Percentiles rank a stretch among this genome's conserved stretches.
These are phyloP conservation scores for Sclerotinia borealis DNA, from an alignment of 2,329 filamentous ascomycete genomes.

Conservation along the genomic window DNA sequence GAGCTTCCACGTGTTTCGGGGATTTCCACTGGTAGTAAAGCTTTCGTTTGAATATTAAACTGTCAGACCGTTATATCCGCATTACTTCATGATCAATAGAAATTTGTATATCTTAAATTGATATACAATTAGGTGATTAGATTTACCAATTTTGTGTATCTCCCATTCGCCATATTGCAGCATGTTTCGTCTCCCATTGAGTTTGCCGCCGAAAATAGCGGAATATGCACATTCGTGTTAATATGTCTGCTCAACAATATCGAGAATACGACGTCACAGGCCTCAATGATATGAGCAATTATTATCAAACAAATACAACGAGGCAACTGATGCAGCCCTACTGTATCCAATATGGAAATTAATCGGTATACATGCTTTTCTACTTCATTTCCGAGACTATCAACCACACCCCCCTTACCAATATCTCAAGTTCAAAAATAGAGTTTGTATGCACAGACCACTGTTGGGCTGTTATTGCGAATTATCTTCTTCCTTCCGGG, in stretches of 20 bases:
- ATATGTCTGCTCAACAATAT: not conserved
- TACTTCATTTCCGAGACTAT: not conserved
- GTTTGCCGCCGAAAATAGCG: not conserved
- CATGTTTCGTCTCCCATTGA: not conserved
- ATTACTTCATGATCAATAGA: not conserved
- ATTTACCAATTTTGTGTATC: not conserved
- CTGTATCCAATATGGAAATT: not conserved
- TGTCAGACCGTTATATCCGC: slow-evolving; percentile 5
- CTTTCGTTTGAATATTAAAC: not conserved
- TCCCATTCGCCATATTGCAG: not conserved
- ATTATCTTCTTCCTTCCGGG: not conserved
- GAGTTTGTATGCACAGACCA: slow-evolving; percentile 5
- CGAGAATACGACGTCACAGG: not conserved
- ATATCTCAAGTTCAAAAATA: slow-evolving; percentile 5
- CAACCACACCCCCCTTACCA: not conserved
- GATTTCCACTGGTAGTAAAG: not conserved
- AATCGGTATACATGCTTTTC: not conserved
- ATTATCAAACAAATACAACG: not conserved
- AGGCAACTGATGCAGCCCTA: not conserved
- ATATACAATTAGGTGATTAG: not conserved
- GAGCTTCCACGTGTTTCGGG: slow-evolving; percentile 5
- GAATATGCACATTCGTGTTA: not conserved
- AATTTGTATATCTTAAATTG: not conserved
- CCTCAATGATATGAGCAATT: not conserved
- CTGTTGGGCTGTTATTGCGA: not conserved